Base-by-base conservation (phyloP, 176 grass and related monocot genomes). In the Microstegium vimineum region DNA sequence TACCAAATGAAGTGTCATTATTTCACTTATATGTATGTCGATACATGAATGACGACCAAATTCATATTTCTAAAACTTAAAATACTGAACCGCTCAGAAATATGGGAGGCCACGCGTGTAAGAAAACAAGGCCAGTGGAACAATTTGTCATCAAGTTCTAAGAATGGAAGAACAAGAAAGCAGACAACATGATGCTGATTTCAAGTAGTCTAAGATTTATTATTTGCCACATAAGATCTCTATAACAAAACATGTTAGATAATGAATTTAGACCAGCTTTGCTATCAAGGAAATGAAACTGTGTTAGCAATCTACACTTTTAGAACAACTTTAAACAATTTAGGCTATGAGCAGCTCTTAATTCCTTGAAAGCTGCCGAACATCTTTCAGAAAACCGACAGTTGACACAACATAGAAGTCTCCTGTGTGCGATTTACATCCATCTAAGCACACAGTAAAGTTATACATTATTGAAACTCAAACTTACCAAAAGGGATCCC, bases 401-500 rank as follows among this genome's bases (percentile, higher is more conserved):
- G 0, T 64, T 79, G 3, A 15, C 18, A 82, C 8, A 69, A 79
- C 22, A 83, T 74, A 47, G 5, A 20, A 65, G 16, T 38, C 46
- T 82, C 40, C 26, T 51, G 16, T 7, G 3, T n/a, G 42, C 23
- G 65, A 79, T 69, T 45, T 23, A 49, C 8, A 35, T 70, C 22
- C 15, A 43, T 41, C 1, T 18, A 42, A 76, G 4, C 30, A 13
- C 10, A 66, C 6, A 27, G 2, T n/a, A 81, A 22, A 10, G 20
- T 71, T 64, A 33, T 69, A 57, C 33, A 75, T 37, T 71, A 17
- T 64, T 69, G n/a, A 74, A 42, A 45, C 5, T 36, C 11, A 4
- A 23, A 74, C 92, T 89, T 94, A 94, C 92, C 92, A 2, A 91
- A 94, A 67, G 92, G 92, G 59, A 94, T 91, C 26, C 89, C 92